A percentile compares a stretch with the other conserved stretches of the same genome.
Conservation (phyloP, 345 rosid species). For the Populus simonii region DNA sequence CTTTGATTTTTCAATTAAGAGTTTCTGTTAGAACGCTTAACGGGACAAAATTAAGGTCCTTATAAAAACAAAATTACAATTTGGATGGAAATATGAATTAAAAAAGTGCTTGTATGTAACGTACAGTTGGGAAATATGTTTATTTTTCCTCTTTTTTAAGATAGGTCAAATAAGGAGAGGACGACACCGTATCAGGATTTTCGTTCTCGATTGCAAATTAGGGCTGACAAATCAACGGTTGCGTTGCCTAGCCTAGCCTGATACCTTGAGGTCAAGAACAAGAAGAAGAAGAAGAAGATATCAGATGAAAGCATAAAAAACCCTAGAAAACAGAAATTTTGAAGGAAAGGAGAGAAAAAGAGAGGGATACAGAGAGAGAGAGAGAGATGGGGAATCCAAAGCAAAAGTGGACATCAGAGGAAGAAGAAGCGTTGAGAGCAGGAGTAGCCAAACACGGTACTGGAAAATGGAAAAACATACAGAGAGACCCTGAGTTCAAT, state of each 20-base stretch:
- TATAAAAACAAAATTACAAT: too few relatives aligned
- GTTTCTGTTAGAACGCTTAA: too few relatives aligned
- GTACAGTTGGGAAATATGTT: too few relatives aligned
- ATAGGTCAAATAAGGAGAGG: background rate
- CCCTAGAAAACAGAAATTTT: background rate
- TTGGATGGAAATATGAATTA: too few relatives aligned
- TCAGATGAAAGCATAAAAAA: background rate
- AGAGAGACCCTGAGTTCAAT: conserved; percentile 61
- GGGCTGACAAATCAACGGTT: conserved; percentile 15
- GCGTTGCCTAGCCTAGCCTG: background rate
- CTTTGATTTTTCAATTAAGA: too few relatives aligned
- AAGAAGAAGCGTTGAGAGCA: conserved; percentile 67
- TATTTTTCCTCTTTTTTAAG: too few relatives aligned
- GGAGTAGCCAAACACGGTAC: conserved; percentile 72
- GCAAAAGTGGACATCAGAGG: conserved; percentile 73
- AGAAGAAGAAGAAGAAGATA: background rate
- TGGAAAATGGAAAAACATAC: conserved; percentile 72
- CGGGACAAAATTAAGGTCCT: too few relatives aligned
- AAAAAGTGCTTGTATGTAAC: too few relatives aligned
- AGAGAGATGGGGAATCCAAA: conserved; percentile 56
- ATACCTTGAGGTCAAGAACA: background rate
- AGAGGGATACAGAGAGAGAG: background rate
- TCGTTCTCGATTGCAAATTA: background rate
- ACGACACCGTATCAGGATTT: background rate
- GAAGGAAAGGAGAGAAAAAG: background rate